A percentile compares a stretch with the other conserved stretches of the same genome.
These are phyloP conservation scores for Aegilops speltoides DNA, from an alignment of 176 grass and related monocot species.

Conservation along the genomic window DNA sequence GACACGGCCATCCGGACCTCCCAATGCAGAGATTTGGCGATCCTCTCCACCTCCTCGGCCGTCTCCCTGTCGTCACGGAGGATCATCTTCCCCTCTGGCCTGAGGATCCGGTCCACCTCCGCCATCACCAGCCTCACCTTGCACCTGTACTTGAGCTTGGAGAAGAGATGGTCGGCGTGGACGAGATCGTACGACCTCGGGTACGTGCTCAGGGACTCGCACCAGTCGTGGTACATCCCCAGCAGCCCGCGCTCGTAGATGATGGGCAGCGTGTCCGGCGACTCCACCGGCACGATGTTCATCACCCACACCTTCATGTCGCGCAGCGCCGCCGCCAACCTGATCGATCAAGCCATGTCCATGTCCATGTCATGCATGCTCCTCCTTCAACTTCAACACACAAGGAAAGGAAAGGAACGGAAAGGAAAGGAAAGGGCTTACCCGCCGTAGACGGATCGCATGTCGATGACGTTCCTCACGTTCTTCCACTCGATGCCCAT, in stretches of 20 bases:
- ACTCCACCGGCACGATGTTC: slow-evolving; percentile 43
- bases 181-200: slow-evolving; percentile 41
- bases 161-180: slow-evolving; percentile 54
- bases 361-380: background rate
- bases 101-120: slow-evolving; percentile 82
- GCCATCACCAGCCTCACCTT: slow-evolving; percentile 51
- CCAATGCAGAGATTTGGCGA: slow-evolving; percentile 55
- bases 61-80: slow-evolving; percentile 57
- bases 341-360: background rate
- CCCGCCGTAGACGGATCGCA: slow-evolving; percentile 90
- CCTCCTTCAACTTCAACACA: background rate
- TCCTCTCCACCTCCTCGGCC: slow-evolving; percentile 45
- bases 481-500: slow-evolving; percentile 73
- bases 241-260: slow-evolving; percentile 49
- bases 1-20: slow-evolving; percentile 60
- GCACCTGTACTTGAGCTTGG: slow-evolving; percentile 48
- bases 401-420: background rate
- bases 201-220: slow-evolving; percentile 58
- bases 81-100: slow-evolving; percentile 74
- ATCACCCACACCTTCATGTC: slow-evolving; percentile 51
- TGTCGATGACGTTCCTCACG: slow-evolving; percentile 93
- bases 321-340: slow-evolving; percentile 40
- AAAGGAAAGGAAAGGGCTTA: slow-evolving; percentile 10
- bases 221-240: slow-evolving; percentile 60
- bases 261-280: slow-evolving; percentile 46